Conservation (phyloP, 2,329 filamentous ascomycete genomes). For the Metarhizium robertsii region DNA sequence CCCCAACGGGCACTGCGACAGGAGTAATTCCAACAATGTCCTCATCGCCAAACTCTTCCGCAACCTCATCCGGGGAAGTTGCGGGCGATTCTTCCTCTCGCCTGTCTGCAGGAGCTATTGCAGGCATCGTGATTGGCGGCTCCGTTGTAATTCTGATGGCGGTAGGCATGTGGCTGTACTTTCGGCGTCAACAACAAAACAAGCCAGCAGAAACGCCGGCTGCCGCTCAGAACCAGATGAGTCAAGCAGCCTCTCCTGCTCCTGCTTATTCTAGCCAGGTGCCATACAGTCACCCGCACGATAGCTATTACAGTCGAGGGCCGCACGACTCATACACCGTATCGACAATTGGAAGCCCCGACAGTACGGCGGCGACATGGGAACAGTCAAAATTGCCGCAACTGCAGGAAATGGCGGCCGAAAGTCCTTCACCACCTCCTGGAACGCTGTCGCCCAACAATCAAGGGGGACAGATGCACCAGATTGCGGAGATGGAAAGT, state of each 20-base stretch:
- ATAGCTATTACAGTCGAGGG: slow-evolving; percentile 1
- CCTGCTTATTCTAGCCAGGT: slow-evolving; percentile 4
- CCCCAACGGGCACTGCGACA: slow-evolving; percentile 5
- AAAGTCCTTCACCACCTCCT: neutral
- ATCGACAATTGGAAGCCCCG: neutral
- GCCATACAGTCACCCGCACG: slow-evolving; percentile 5
- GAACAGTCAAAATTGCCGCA: slow-evolving; percentile 2
- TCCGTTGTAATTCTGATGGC: slow-evolving; percentile 13
- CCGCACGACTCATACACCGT: slow-evolving; percentile 8
- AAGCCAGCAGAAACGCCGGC: neutral
- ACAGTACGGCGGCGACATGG: slow-evolving; percentile 2
- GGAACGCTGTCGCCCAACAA: neutral
- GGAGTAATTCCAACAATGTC: neutral
- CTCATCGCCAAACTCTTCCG: neutral
- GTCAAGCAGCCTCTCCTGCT: slow-evolving; percentile 1
- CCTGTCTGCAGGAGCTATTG: slow-evolving; percentile 12
- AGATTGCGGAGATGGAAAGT: slow-evolving; percentile 11
- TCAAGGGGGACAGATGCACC: neutral
- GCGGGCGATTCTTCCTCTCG: neutral
- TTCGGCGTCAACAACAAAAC: slow-evolving; percentile 7
- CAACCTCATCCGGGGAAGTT: neutral
- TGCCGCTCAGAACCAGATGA: neutral
- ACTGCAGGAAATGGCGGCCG: slow-evolving; percentile 6
- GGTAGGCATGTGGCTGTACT: slow-evolving; percentile 9
- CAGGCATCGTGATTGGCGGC: slow-evolving; percentile 17